phyloP scores from a whole-genome alignment of 257 asterid genomes.

The Nemophila menziesii region DNA sequence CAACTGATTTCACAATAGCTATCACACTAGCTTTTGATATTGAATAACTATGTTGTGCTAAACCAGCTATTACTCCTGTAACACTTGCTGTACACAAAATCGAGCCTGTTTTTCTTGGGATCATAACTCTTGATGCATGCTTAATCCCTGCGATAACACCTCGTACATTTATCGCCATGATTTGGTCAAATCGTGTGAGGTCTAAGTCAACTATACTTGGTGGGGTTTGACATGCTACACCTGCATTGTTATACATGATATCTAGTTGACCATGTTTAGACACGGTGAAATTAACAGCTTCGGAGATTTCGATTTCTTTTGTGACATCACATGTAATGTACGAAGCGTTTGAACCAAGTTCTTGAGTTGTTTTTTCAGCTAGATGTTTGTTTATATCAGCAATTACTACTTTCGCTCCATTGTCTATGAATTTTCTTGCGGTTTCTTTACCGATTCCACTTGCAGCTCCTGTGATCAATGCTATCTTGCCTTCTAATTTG shows the following conservation, averaged over 20 bases:
- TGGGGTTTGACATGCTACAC: constrained; percentile 70
- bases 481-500: constrained; percentile 69
- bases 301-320: constrained; percentile 47
- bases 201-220: constrained; percentile 55
- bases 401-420: constrained; percentile 68
- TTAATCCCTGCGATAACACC: constrained; percentile 65
- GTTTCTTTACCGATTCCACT: constrained; percentile 79
- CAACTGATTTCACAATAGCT: constrained; percentile 46
- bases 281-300: constrained; percentile 53
- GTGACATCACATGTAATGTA: constrained; percentile 62
- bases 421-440: constrained; percentile 45
- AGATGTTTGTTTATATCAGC: constrained; percentile 44
- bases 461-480: constrained; percentile 80
- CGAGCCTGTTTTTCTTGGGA: constrained; percentile 47
- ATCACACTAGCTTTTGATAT: constrained; percentile 55
- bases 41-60: constrained; percentile 68
- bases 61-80: constrained; percentile 65
- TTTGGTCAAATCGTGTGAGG: constrained; percentile 43
- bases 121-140: constrained; percentile 89
- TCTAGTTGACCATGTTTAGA: constrained; percentile 54
- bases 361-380: constrained; percentile 37
- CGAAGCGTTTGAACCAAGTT: constrained; percentile 54
- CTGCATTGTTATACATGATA: constrained; percentile 87
- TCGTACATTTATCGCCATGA: constrained; percentile 66
- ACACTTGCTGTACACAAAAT: constrained; percentile 81